Percentiles rank a stretch among this genome's conserved stretches.
Conservation (phyloP, 371 early-diverging fungal genomes). For the Syncephalastrum monosporum region DNA sequence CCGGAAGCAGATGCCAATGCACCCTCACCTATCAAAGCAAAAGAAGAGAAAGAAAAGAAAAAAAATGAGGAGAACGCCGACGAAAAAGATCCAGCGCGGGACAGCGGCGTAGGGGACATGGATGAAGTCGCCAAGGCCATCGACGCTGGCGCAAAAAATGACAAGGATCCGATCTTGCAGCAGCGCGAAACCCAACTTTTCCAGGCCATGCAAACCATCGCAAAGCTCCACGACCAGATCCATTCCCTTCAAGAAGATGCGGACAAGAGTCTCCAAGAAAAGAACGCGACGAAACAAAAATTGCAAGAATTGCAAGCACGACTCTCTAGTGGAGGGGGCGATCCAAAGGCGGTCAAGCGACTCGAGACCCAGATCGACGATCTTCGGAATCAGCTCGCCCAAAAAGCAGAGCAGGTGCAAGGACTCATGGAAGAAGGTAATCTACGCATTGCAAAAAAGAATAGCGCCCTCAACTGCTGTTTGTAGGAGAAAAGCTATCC, state of each 20-base stretch:
- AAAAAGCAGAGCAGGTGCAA: constrained; percentile 65
- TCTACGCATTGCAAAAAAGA: background rate
- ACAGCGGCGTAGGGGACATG: too few relatives aligned
- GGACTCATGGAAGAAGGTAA: constrained; percentile 67
- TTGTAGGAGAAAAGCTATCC: constrained; percentile 73
- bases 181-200: constrained; percentile 67
- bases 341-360: constrained; percentile 21
- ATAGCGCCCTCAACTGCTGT: background rate
- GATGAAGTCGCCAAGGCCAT: too few relatives aligned
- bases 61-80: too few relatives aligned
- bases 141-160: constrained; percentile 1
- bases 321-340: constrained; percentile 6
- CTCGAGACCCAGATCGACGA: constrained; percentile 51
- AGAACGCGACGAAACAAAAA: constrained; percentile 14
- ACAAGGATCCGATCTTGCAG: constrained; percentile 36
- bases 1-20: too few relatives aligned
- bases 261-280: constrained; percentile 5
- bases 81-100: too few relatives aligned
- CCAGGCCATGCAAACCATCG: constrained; percentile 62
- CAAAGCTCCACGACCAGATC: constrained; percentile 58
- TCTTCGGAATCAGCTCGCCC: constrained; percentile 46
- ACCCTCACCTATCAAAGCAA: background rate
- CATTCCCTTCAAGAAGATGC: constrained; percentile 45
- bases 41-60: background rate
- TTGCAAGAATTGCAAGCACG: constrained; percentile 10